A percentile compares a stretch with the other conserved stretches of the same genome.
These are phyloP conservation scores for Roridomyces roridus DNA, from an alignment of 768 basidiomycete genomes.

Conservation along the genomic window DNA sequence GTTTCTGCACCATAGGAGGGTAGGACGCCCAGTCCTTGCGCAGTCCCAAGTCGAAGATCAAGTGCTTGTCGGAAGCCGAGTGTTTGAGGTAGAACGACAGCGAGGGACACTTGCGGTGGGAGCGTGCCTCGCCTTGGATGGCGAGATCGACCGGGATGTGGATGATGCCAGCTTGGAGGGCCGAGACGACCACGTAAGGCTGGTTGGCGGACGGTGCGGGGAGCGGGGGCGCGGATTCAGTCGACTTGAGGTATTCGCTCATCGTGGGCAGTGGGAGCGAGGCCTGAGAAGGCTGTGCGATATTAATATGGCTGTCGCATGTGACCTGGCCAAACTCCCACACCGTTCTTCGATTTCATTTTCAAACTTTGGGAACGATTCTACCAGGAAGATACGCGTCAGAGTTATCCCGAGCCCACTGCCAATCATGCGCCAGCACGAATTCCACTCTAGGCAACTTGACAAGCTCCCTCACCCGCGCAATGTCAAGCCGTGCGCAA, in stretches of 20 bases:
- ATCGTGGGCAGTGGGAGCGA: no score
- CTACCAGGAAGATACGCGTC: no score
- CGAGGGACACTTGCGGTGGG: slow-evolving; percentile 43
- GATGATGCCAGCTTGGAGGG: slow-evolving; percentile 57
- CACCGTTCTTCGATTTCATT: no score
- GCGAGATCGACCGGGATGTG: slow-evolving; percentile 43
- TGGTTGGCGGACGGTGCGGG: slow-evolving; percentile 50
- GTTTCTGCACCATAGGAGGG: slow-evolving; percentile 36
- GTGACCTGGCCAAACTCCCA: no score
- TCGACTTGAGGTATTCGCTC: no score
- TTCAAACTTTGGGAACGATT: no score
- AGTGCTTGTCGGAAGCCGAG: slow-evolving; percentile 41
- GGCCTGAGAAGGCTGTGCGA: no score
- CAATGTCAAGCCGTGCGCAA: slow-evolving; percentile 46
- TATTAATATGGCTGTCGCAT: no score
- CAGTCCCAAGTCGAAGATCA: slow-evolving; percentile 64
- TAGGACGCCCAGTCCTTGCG: slow-evolving; percentile 52
- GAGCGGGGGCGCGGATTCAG: slow-evolving; percentile 27
- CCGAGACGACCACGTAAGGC: slow-evolving; percentile 60
- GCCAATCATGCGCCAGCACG: slow-evolving; percentile 57
- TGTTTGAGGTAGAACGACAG: slow-evolving; percentile 61
- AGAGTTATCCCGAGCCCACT: slow-evolving; percentile 52
- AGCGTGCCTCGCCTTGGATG: slow-evolving; percentile 37
- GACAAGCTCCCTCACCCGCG: slow-evolving; percentile 42
- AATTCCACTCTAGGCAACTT: slow-evolving; percentile 46